Percentiles rank a stretch among this genome's conserved stretches.
These are phyloP conservation scores for Kitagawia praeruptora DNA, from an alignment of 129 eudicot species.

Conservation along the genomic window DNA sequence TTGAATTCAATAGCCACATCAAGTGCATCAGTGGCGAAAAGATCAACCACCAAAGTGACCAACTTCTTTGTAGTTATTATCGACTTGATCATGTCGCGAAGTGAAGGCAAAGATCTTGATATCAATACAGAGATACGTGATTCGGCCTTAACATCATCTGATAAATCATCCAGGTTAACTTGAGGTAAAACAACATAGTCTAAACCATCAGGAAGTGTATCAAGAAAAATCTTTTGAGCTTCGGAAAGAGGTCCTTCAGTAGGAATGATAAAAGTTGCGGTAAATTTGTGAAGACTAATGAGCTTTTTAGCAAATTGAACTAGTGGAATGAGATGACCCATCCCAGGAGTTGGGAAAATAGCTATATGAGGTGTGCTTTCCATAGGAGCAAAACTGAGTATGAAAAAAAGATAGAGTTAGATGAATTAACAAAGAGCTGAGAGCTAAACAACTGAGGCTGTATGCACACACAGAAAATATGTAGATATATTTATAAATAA, in stretches of 20 bases:
- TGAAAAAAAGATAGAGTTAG: neutral
- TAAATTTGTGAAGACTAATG: slow-evolving; percentile 7
- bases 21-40: slow-evolving; percentile 24
- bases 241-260: slow-evolving; percentile 33
- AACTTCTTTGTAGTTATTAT: neutral
- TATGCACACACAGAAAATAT: slow-evolving; percentile 23
- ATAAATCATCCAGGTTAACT: slow-evolving; percentile 30
- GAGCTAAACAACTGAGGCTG: neutral
- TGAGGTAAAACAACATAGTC: slow-evolving; percentile 38
- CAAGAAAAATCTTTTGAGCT: slow-evolving; percentile 34
- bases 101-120: slow-evolving; percentile 22
- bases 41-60: slow-evolving; percentile 28
- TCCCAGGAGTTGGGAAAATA: slow-evolving; percentile 23
- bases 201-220: slow-evolving; percentile 37
- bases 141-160: slow-evolving; percentile 26
- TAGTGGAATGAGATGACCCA: slow-evolving; percentile 31
- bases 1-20: slow-evolving; percentile 25
- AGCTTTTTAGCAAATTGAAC: slow-evolving; percentile 21
- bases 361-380: slow-evolving; percentile 14
- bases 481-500: neutral
- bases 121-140: slow-evolving; percentile 16
- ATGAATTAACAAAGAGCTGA: neutral
- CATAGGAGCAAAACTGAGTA: neutral
- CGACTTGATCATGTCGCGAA: slow-evolving; percentile 5
- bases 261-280: slow-evolving; percentile 42